Conservation (phyloP, 805 yeast genomes). For the Huiozyma naganishii region DNA sequence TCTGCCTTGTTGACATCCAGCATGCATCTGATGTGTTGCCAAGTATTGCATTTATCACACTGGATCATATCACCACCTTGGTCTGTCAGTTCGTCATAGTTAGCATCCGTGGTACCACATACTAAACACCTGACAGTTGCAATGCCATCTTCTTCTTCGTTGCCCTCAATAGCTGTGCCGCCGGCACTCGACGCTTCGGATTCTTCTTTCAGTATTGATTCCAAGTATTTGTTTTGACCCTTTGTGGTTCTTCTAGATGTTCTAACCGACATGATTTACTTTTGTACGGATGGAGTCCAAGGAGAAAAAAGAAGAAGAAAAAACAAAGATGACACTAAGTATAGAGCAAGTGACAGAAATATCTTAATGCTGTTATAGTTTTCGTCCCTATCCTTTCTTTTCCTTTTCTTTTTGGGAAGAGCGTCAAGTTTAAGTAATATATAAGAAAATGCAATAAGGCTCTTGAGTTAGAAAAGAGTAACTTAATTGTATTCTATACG, state of each 20-base stretch:
- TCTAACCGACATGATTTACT: conserved; percentile 23
- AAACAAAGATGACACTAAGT: too few species aligned
- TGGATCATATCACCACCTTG: conserved; percentile 46
- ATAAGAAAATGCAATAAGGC: too few species aligned
- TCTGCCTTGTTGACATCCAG: conserved; percentile 24
- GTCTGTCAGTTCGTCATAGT: conserved; percentile 49
- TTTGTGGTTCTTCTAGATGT: conserved; percentile 35
- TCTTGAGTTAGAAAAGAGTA: too few species aligned
- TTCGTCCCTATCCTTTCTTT: too few species aligned
- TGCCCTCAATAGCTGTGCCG: background rate
- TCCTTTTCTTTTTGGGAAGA: too few species aligned
- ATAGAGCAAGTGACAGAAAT: too few species aligned
- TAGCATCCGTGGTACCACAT: conserved; percentile 49
- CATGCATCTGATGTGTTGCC: conserved; percentile 65
- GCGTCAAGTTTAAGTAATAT: too few species aligned
- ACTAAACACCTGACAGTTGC: conserved; percentile 47
- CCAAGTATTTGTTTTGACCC: conserved; percentile 29
- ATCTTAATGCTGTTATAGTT: too few species aligned
- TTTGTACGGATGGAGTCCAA: too few species aligned
- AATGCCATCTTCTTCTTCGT: conserved; percentile 21
- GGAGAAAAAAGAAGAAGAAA: too few species aligned
- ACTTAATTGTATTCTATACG: too few species aligned
- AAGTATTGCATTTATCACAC: conserved; percentile 55
- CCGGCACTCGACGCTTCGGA: conserved; percentile 13
- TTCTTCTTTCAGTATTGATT: conserved; percentile 22